phyloP scores from a whole-genome alignment of 2,329 filamentous ascomycete species.

The Botryotinia globosa region DNA sequence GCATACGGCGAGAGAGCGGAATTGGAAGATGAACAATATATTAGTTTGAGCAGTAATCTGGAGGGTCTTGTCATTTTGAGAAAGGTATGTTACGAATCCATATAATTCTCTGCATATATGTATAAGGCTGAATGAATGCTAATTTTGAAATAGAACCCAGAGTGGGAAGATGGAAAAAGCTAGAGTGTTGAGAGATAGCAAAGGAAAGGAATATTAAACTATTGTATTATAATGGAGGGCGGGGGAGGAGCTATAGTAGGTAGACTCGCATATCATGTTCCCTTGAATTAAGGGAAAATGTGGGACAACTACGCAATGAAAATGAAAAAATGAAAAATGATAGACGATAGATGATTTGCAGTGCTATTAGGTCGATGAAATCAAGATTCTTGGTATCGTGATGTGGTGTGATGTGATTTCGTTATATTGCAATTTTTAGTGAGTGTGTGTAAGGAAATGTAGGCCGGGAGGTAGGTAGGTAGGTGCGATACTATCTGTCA shows the following conservation, averaged over 20 bases:
- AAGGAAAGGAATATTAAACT: constrained; percentile 30
- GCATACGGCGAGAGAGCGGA: constrained; percentile 95
- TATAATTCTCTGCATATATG: background rate
- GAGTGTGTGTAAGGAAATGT: too few species aligned
- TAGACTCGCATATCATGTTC: constrained; percentile 25
- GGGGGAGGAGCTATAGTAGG: constrained; percentile 18
- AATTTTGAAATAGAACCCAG: constrained; percentile 47
- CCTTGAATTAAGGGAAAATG: constrained; percentile 11
- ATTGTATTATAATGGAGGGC: constrained; percentile 37
- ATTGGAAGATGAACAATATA: constrained; percentile 95
- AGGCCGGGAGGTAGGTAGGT: background rate
- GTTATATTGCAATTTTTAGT: background rate
- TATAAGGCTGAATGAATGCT: constrained; percentile 10
- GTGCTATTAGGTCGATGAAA: background rate
- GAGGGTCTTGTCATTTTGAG: constrained; percentile 94
- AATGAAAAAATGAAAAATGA: constrained; percentile 32
- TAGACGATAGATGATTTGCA: constrained; percentile 30
- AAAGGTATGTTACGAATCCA: constrained; percentile 66
- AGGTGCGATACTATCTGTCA: background rate
- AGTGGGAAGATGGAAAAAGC: constrained; percentile 52
- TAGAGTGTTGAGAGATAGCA: constrained; percentile 27
- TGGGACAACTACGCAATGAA: constrained; percentile 20
- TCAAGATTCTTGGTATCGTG: background rate
- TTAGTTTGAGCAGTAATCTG: constrained; percentile 83
- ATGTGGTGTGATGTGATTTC: background rate